Evolutionary conservation across 129 eudicot species (phyloP), one percentile per base, ranked within the genome.

Genomic region (Flaveria linearis): DNA sequence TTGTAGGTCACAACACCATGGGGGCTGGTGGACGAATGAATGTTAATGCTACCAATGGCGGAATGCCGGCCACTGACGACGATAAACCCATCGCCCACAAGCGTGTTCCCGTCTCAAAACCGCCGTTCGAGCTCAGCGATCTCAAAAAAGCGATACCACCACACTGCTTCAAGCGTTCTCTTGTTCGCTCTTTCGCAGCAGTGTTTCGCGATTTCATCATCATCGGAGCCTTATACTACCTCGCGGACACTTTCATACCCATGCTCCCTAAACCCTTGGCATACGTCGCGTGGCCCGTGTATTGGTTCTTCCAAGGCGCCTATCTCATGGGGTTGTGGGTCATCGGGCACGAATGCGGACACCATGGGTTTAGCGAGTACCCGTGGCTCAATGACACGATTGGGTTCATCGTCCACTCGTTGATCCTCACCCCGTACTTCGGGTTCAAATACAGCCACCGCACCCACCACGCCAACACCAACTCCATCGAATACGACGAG

Each of bases 11-110:
- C 16, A 17, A 50, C 26, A 70, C 63, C 46, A 80, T 80, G 84
- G 84, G 84, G 13, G 84, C 75, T 0, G 84, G 84, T 55, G 84
- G 84, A 3, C 80, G 84, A 5, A 81, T 81, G 84, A 43, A 72
- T 12, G 79, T 61, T 46, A 45, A 65, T 12, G 12, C 62, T 20
- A 18, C 26, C 62, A 9, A 36, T 36, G 41, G 41, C 41, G 41
- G 7, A 5, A 36, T 5, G 41, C 41, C 62, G 0, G 2, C 20
- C 9, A 17, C 65, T 5, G 39, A 28, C 9, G 66, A 60, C 3
- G 76, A 77, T 39, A 71, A 76, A 28, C 63, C 72, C 6, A 51
- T 51, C 4, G 80, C 78, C 42, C 69, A n/a, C n/a, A n/a, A n/a
- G n/a, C n/a, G n/a, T n/a, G n/a, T n/a, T n/a, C n/a, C n/a, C n/a